Evolutionary conservation across 805 yeast species (phyloP), one percentile per base, ranked within the genome.

Genomic region (Candida arabinofermentans): DNA sequence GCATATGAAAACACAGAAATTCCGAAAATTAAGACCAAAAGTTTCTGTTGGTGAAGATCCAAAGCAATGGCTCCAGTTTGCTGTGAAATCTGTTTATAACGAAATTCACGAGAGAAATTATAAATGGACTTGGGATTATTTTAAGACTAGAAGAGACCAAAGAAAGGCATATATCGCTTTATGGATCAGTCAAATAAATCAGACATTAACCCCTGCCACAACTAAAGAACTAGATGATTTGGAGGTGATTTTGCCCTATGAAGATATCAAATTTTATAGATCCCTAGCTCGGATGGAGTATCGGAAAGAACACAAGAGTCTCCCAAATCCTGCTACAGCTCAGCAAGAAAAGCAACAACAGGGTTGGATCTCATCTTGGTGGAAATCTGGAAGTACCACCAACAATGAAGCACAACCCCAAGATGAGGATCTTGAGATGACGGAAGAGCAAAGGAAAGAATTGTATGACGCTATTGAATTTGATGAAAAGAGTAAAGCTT

Each of bases 391-490:
- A 12, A 32, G 43, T 18, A 39, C 41, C 2, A 16, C 19, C 18
- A 46, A 43, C 31, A 18, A 39, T 39, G 48, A 48, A 14, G 35
- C 51, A 4, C 36, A 59, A 2, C 37, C 46, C 3, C 22, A 55
- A 1, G 45, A 56, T 2, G 54, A 58, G 3, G 66, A 70, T 2
- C 58, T 81, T 22, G 67, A 70, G 6, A 75, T 93, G 59, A 78
- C 93, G 0, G 96, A 87, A 12, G 96, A 89, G 50, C 96, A 93
- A 56, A 74, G 86, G 48, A 74, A 87, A 56, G 99, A 95, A 44
- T 69, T 93, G 17, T 90, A 88, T 56, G 95, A 87, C 46, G 95
- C 97, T 0, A 90, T 93, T 49, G 99, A 90, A 48, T 90, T 82
- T 51, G 86, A 90, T 51, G 96, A 90, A 47, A 63, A 70, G 17